Conservation (phyloP, 768 basidiomycete species). For the Lactarius hatsudake region DNA sequence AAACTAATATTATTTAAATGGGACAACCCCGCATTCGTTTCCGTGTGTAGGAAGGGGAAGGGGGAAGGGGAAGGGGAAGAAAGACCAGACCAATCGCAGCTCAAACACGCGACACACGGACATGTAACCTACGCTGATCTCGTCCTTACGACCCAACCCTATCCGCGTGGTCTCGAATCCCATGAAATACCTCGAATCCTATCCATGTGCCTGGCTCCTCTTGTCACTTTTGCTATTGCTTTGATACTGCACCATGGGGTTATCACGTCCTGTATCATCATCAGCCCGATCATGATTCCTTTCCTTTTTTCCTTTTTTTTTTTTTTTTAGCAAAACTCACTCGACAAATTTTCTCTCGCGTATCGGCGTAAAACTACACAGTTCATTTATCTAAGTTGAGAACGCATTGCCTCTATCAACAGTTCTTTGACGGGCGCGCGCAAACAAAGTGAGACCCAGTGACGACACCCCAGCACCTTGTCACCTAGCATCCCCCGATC, state of each 20-base stretch:
- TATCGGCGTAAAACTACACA: not conserved
- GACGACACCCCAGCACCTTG: not conserved
- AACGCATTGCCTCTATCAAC: not conserved
- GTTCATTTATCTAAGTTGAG: not conserved
- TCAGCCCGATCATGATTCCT: not conserved
- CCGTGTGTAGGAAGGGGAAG: slow-evolving; percentile 2
- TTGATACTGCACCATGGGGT: not conserved
- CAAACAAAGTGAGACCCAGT: not conserved
- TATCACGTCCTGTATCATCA: not conserved
- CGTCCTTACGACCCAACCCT: not conserved
- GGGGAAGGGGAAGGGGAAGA: not conserved
- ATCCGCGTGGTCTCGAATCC: not conserved
- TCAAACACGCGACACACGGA: not conserved
- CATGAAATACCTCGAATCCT: not conserved
- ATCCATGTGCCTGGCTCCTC: not conserved
- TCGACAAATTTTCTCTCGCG: not conserved
- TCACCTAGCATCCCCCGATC: not conserved
- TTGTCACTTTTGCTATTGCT: not conserved
- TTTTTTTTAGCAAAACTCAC: not conserved
- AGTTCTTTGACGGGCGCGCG: not conserved
- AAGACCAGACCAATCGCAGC: not conserved
- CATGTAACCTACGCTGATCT: not conserved
- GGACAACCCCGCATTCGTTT: not conserved
- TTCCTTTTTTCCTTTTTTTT: not conserved
- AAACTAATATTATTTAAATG: not conserved